Base-by-base conservation (phyloP, 352 stramenopile genomes). In the Plasmopara viticola region DNA sequence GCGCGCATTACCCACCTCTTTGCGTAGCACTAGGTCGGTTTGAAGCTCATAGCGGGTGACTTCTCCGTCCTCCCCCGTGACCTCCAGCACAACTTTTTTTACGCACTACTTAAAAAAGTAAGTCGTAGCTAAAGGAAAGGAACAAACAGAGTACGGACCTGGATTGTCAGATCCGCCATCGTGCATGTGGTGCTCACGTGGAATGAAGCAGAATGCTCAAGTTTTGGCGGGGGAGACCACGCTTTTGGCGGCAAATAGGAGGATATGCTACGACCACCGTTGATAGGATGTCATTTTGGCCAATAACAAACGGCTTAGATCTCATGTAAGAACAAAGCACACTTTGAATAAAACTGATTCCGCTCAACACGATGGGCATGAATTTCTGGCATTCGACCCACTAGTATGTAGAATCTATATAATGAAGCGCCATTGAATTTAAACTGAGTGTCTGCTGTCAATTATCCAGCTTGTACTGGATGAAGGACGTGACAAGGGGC, bases 381-480 rank as follows among this genome's bases (percentile, higher is more conserved):
- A 95, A 93, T 70, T 95, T 95, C 62, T 95, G 84, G 84, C 84
- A 95, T 56, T 95, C 84, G 52, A 93, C 84, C 40, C 84, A 95
- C 64, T 95, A 93, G 84, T 95, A 74, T 53, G 79, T 61, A 51
- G 34, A 0, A 18, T 17, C 28, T 7, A 12, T 13, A 12, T 9
- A 41, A 40, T n/a, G 9, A 3, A n/a, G 12, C 12, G 15, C 6
- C 33, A 6, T 35, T 20, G 9, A 39, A 25, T 1, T n/a, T 56
- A 30, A 62, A 25, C 13, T 39, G 2, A 8, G 2, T 44, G 28
- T n/a, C 1, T 15, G 6, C 25, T 41, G 30, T 33, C 39, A 10
- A 4, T 41, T 15, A 1, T 25, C 29, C 38, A 95, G 82, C 53
- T 56, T 93, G 41, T 90, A 95, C 51, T 93, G 84, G 84, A 95